Evolutionary conservation across 2,329 filamentous ascomycete genomes (phyloP), one percentile per base, ranked within the genome.

Genomic region (Epichloe scottii): DNA sequence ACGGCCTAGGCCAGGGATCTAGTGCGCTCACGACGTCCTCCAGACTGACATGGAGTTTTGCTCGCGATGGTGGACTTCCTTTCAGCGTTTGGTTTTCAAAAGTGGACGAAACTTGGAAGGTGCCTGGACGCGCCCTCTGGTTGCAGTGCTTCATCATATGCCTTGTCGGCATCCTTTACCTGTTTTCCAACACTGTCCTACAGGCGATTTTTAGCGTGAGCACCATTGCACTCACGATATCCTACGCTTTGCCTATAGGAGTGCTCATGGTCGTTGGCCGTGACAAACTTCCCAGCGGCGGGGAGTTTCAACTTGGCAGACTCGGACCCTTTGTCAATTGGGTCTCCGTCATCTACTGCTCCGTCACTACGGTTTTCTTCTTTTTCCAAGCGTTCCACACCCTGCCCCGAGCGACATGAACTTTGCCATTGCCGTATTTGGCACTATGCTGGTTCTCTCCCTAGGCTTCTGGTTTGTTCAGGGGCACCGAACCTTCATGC

Each of bases 381-480:
- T 74, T 78, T 58, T 78, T 78, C 56, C 75, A 0, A 61, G 62
- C 0, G 53, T 51, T 0, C 76, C 75, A 0, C 69, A 69, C 52
- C 75, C 76, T 0, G 54, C 67, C 0, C 59, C 65, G 0, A 62
- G 63, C n/a, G 73, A 78, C 53, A 78, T 78, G 76, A 79, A 79
- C 60, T 79, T 72, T 57, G 76, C 76, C 5, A 77, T 78, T 56
- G 76, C 71, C 1, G 75, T 78, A 1, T 78, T 79, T 56, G 76
- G 73, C 1, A 67, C 78, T 21, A 76, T 78, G 74, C 55, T 78
- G 48, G 63, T 76, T 3, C 65, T 78, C 7, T 66, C 74, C 0
- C 39, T 76, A 1, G 66, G 61, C 0, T 78, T 78, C 53, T 79
- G 75, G 75, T 62, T 77, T 38, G 48, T 74, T 39, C 68, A 70